These are phyloP conservation scores for Hylodesmum podocarpum DNA, from an alignment of 306 rosid species.

Conservation along the genomic window DNA sequence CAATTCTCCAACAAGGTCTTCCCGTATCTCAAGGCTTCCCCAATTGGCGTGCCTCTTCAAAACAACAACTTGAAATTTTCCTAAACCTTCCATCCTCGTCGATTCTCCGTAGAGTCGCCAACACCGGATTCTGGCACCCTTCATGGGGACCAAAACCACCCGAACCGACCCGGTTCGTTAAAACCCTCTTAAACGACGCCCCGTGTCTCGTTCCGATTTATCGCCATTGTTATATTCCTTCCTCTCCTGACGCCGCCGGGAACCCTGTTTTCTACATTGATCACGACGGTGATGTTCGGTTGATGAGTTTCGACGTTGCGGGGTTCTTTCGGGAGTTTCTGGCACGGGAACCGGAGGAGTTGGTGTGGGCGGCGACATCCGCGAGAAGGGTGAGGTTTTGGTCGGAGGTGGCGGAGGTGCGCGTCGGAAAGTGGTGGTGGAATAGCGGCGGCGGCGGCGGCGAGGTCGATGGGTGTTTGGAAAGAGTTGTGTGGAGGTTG, in stretches of 20 bases:
- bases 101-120: conserved; percentile 53
- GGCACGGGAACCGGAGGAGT: conserved; percentile 16
- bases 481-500: conserved; percentile 52
- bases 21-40: conserved; percentile 71
- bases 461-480: conserved; percentile 48
- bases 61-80: conserved; percentile 63
- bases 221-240: conserved; percentile 59
- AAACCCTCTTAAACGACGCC: conserved; percentile 31
- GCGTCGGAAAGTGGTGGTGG: conserved; percentile 40
- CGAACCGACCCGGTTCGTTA: conserved; percentile 20
- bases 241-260: conserved; percentile 53
- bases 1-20: conserved; percentile 74
- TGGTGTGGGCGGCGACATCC: conserved; percentile 73
- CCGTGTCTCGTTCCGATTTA: conserved; percentile 68
- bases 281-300: conserved; percentile 39
- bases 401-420: conserved; percentile 58
- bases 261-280: conserved; percentile 66
- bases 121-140: conserved; percentile 49
- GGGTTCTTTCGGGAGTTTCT: conserved; percentile 59
- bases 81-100: conserved; percentile 54
- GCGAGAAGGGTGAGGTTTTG: conserved; percentile 56
- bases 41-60: conserved; percentile 83
- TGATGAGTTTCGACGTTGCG: conserved; percentile 56
- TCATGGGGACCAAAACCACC: conserved; percentile 60
- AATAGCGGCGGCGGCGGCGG: conserved; percentile 35